These are phyloP conservation scores for Starmera dryadoides DNA, from an alignment of 805 yeast genomes.

Conservation along the genomic window DNA sequence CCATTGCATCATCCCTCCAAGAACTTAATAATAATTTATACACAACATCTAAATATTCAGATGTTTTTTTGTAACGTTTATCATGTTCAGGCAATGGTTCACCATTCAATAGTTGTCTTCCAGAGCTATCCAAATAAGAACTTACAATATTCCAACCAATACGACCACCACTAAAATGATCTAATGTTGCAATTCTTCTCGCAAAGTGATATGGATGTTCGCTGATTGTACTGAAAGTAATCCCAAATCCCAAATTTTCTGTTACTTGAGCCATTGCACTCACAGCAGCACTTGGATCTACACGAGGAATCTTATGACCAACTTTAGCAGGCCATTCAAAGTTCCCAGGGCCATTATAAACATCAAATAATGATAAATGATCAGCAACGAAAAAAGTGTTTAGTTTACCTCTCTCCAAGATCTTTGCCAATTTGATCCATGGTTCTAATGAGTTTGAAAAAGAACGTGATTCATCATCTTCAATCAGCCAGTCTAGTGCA, in stretches of 20 bases:
- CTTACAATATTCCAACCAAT: slow-evolving; percentile 37
- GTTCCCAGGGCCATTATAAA: slow-evolving; percentile 28
- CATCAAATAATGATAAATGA: slow-evolving; percentile 30
- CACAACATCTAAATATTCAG: slow-evolving; percentile 30
- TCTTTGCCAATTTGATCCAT: slow-evolving; percentile 29
- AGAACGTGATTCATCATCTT: slow-evolving; percentile 23
- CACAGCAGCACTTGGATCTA: slow-evolving; percentile 30
- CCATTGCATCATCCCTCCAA: slow-evolving; percentile 31
- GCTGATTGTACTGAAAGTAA: slow-evolving; percentile 31
- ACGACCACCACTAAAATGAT: slow-evolving; percentile 32
- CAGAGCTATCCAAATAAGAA: slow-evolving; percentile 30
- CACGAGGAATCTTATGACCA: slow-evolving; percentile 25
- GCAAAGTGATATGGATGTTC: slow-evolving; percentile 34
- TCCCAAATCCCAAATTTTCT: slow-evolving; percentile 26
- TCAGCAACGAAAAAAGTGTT: slow-evolving; percentile 31
- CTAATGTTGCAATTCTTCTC: slow-evolving; percentile 31
- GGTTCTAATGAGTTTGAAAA: slow-evolving; percentile 23
- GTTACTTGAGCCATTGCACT: slow-evolving; percentile 33
- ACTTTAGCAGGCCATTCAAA: slow-evolving; percentile 21
- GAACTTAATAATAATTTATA: slow-evolving; percentile 28
- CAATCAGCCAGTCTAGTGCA: slow-evolving; percentile 31
- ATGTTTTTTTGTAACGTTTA: slow-evolving; percentile 28
- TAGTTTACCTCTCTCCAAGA: slow-evolving; percentile 28
- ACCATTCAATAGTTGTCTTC: slow-evolving; percentile 27
- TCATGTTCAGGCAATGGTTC: slow-evolving; percentile 30